Evolutionary conservation across 1,139 yeast species (phyloP).

Genomic region (Lizanozyma gosingica): DNA sequence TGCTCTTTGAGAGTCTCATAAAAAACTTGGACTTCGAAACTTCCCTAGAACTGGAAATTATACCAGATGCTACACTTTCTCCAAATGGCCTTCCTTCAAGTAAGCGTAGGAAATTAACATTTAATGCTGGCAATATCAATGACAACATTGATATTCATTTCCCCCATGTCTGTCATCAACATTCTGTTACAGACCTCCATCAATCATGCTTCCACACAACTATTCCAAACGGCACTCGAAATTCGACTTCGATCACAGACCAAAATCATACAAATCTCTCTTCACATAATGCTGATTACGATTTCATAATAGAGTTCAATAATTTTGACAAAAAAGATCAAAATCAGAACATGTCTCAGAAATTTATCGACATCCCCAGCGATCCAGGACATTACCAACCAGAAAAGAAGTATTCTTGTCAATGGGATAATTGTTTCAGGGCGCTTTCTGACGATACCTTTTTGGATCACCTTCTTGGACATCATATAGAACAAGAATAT

Average conservation of each 20-base stretch:
- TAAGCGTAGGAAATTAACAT: neutral
- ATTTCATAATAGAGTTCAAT: conserved; percentile 35
- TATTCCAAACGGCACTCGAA: conserved; percentile 18
- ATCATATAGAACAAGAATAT: conserved; percentile 39
- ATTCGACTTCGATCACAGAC: conserved; percentile 2
- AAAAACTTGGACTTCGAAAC: conserved; percentile 10
- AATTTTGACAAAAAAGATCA: conserved; percentile 18
- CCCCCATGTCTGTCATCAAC: conserved; percentile 33
- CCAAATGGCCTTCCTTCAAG: neutral
- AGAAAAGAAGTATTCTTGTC: conserved; percentile 23
- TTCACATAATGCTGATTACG: conserved; percentile 20
- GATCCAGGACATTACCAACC: neutral
- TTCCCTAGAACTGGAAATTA: neutral
- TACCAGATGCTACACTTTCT: neutral
- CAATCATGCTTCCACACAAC: conserved; percentile 41
- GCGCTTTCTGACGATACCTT: conserved; percentile 36
- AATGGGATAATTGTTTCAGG: conserved; percentile 48
- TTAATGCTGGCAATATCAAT: neutral
- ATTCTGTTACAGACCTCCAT: conserved; percentile 16
- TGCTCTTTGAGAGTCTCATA: conserved; percentile 28
- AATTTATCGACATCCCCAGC: neutral
- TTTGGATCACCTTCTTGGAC: conserved; percentile 47
- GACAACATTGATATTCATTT: conserved; percentile 16
- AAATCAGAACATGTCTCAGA: neutral
- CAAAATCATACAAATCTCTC: neutral